These are phyloP conservation scores for Ustilago shanxiensis DNA, from an alignment of 1,284 basidiomycete species.

Conservation along the genomic window DNA sequence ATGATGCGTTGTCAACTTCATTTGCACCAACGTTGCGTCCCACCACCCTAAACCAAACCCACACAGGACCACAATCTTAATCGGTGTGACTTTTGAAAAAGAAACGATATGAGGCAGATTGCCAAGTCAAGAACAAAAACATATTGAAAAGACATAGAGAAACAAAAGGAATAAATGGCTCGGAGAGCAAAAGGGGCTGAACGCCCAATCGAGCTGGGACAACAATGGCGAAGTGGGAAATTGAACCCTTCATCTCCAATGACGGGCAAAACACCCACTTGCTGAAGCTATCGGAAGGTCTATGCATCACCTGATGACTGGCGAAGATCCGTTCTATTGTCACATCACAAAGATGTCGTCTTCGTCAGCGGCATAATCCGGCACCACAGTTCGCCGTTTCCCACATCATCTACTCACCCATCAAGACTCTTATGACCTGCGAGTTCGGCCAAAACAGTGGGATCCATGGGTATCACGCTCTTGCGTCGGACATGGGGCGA, in stretches of 20 bases:
- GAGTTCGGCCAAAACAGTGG: conserved; percentile 70
- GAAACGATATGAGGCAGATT: conserved; percentile 9
- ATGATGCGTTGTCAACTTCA: not conserved
- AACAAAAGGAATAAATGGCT: not conserved
- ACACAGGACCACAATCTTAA: not conserved
- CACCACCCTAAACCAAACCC: not conserved
- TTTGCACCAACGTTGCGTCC: not conserved
- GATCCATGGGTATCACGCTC: conserved; percentile 71
- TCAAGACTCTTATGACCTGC: conserved; percentile 68
- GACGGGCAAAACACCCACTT: not conserved
- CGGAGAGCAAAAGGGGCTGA: not conserved
- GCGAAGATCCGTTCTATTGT: conserved; percentile 23
- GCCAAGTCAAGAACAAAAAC: conserved; percentile 1
- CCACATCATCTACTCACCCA: conserved; percentile 20
- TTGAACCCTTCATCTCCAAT: not conserved
- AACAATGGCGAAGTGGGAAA: not conserved
- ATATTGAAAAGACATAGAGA: not conserved
- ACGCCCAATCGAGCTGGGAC: not conserved
- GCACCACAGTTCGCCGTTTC: not conserved
- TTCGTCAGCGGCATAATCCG: not conserved
- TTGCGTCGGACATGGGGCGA: conserved; percentile 67
- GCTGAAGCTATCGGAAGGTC: not conserved
- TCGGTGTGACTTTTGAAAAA: conserved; percentile 1
- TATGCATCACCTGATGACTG: conserved; percentile 43
- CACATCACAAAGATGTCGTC: not conserved